Conservation (phyloP, 805 yeast species). For the Metschnikowia cubensis region DNA sequence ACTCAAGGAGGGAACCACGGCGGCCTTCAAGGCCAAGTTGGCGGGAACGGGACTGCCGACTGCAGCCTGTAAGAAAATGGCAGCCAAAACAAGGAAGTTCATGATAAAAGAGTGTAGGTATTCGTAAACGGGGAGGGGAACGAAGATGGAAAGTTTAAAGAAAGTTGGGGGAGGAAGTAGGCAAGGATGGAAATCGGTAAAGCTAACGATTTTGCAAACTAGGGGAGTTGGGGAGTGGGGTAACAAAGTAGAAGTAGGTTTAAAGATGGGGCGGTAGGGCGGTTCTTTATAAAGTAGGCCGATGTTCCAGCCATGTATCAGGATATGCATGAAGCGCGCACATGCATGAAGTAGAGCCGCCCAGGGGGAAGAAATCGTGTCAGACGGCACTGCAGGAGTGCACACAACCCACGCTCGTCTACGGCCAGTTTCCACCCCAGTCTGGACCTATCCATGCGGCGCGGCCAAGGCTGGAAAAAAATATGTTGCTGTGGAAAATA, state of each 20-base stretch:
- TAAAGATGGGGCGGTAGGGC: no score
- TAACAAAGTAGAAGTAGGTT: no score
- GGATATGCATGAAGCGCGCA: slow-evolving; percentile 1
- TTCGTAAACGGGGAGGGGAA: neutral
- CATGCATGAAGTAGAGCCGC: neutral
- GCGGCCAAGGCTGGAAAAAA: no score
- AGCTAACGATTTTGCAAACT: neutral
- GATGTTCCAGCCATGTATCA: neutral
- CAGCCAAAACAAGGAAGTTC: slow-evolving; percentile 7
- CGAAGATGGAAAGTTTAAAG: no score
- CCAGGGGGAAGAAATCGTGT: neutral
- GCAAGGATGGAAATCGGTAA: no score
- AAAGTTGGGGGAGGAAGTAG: no score
- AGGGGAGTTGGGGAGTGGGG: neutral
- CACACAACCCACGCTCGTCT: neutral
- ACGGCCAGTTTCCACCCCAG: neutral
- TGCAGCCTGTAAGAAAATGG: slow-evolving; percentile 7
- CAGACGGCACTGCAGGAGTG: neutral
- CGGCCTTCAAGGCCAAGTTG: slow-evolving; percentile 22
- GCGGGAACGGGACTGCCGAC: slow-evolving; percentile 31
- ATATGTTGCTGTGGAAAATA: no score
- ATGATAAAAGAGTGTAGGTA: neutral
- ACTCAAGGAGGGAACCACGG: slow-evolving; percentile 12
- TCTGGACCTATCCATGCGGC: neutral
- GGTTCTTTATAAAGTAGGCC: no score